Evolutionary conservation across 768 basidiomycete species (phyloP).

Genomic region (Trametes gibbosa): DNA sequence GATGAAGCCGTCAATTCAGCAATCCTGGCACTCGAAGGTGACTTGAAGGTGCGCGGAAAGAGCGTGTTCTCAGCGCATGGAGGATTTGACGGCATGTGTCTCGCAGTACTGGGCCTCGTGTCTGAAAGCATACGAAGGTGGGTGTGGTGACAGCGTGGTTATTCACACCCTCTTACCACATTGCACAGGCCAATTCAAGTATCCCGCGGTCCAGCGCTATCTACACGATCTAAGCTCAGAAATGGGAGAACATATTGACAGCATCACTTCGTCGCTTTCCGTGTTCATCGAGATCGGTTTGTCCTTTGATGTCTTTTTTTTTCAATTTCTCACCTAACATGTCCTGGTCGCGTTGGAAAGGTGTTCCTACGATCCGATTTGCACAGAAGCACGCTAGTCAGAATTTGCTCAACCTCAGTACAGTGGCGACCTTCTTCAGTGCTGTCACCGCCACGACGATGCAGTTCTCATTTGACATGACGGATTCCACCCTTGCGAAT

Average conservation of each 20-base stretch:
- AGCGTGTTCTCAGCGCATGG: conserved; percentile 1
- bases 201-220: conserved; percentile 70
- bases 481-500: conserved; percentile 37
- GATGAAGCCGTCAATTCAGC: conserved; percentile 71
- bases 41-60: conserved; percentile 49
- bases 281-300: conserved; percentile 76
- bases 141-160: conserved; percentile 8
- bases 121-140: conserved; percentile 60
- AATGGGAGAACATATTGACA: conserved; percentile 72
- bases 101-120: conserved; percentile 73
- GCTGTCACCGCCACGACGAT: conserved; percentile 72
- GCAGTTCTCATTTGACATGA: conserved; percentile 60
- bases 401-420: conserved; percentile 71
- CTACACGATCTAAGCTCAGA: conserved; percentile 72
- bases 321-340: not conserved
- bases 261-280: conserved; percentile 61
- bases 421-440: conserved; percentile 76
- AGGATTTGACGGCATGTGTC: not conserved
- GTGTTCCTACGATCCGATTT: conserved; percentile 74
- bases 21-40: conserved; percentile 64
- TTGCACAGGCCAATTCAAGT: conserved; percentile 61
- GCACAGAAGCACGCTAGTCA: conserved; percentile 64
- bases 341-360: conserved; percentile 30
- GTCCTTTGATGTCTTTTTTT: conserved; percentile 18
- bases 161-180: not conserved